Conservation (phyloP, 305 asterid genomes). For the Lippia alba region DNA sequence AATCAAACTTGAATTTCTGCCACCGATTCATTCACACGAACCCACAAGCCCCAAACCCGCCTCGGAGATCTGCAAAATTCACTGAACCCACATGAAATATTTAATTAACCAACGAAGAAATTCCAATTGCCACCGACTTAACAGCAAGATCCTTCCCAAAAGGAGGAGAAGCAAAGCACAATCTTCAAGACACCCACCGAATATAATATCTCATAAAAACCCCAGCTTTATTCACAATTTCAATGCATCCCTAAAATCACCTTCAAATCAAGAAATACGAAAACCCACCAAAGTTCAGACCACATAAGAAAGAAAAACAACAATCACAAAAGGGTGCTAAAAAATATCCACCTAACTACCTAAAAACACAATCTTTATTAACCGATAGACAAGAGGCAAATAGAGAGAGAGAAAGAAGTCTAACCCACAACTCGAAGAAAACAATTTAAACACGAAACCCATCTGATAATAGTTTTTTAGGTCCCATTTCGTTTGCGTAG, state of each 20-base stretch:
- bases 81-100: slow-evolving; percentile 7
- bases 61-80: slow-evolving; percentile 20
- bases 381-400: slow-evolving; percentile 14
- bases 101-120: slow-evolving; percentile 10
- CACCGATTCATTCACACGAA: slow-evolving; percentile 22
- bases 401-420: slow-evolving; percentile 14
- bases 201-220: slow-evolving; percentile 29
- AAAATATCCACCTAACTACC: slow-evolving; percentile 21
- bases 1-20: slow-evolving; percentile 29
- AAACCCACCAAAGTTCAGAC: slow-evolving; percentile 36
- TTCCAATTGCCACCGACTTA: slow-evolving; percentile 39
- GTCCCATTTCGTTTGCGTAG: slow-evolving; percentile 22
- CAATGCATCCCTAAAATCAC: slow-evolving; percentile 36
- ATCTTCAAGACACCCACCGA: slow-evolving; percentile 30
- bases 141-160: slow-evolving; percentile 29
- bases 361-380: slow-evolving; percentile 22
- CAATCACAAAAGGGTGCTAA: slow-evolving; percentile 13
- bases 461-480: neutral
- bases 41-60: slow-evolving; percentile 2
- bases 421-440: slow-evolving; percentile 36
- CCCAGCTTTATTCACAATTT: slow-evolving; percentile 38
- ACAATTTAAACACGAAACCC: slow-evolving; percentile 41
- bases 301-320: slow-evolving; percentile 11
- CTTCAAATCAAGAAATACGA: slow-evolving; percentile 24
- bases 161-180: slow-evolving; percentile 19